Conservation (phyloP, 2,329 filamentous ascomycete genomes). For the Thermothelomyces thermophilus region DNA sequence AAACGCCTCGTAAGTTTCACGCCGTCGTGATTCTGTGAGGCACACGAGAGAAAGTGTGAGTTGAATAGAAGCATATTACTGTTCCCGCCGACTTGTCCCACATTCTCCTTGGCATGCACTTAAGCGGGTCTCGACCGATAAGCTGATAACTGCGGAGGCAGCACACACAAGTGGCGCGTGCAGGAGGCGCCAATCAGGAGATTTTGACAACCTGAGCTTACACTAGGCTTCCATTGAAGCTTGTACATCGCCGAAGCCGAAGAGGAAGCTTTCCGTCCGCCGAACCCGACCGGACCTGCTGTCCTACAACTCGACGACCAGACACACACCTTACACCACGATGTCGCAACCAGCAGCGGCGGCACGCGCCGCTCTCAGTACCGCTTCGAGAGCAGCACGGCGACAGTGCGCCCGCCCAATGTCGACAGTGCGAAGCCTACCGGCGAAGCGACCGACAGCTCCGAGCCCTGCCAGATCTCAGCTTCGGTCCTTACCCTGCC, state of each 20-base stretch:
- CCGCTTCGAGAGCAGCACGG: conserved; percentile 28
- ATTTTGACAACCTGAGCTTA: conserved; percentile 7
- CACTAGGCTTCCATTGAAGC: conserved; percentile 3
- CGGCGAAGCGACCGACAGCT: conserved; percentile 22
- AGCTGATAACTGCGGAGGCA: too few relatives aligned
- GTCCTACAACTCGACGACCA: not conserved
- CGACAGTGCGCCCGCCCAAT: conserved; percentile 40
- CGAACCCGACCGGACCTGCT: not conserved
- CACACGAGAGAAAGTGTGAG: not conserved
- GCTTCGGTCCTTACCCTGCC: conserved; percentile 19
- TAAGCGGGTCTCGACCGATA: not conserved
- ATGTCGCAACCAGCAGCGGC: conserved; percentile 37
- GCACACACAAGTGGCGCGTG: too few relatives aligned
- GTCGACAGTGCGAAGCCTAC: conserved; percentile 26
- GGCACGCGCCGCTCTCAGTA: conserved; percentile 32
- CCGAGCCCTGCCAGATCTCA: conserved; percentile 15
- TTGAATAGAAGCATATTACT: conserved; percentile 9
- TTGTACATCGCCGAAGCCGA: too few relatives aligned
- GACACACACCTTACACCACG: conserved; percentile 5
- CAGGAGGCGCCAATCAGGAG: conserved; percentile 11
- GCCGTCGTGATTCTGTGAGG: not conserved
- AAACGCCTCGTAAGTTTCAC: not conserved
- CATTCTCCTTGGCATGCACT: conserved; percentile 3
- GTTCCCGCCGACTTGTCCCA: not conserved
- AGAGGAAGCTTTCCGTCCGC: not conserved